Conservation (phyloP, 2,329 filamentous ascomycete species). For the Thermomyces lanuginosus region DNA sequence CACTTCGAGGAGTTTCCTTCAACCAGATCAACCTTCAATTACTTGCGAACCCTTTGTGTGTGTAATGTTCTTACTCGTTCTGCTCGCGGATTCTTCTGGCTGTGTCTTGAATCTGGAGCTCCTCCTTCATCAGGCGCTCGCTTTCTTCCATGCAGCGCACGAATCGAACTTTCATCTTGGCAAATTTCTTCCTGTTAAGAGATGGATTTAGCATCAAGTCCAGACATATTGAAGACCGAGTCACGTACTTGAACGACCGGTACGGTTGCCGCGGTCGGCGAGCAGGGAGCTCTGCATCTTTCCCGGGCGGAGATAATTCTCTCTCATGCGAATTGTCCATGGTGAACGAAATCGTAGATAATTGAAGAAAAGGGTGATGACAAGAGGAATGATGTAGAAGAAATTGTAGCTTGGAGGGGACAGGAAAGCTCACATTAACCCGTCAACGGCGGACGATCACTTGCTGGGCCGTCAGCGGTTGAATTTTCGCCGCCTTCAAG, state of each 20-base stretch:
- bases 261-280: slow-evolving; percentile 34
- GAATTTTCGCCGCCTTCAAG: too few relatives aligned
- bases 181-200: slow-evolving; percentile 62
- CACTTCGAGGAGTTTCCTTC: slow-evolving; percentile 71
- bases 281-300: too few relatives aligned
- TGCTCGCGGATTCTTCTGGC: slow-evolving; percentile 74
- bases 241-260: slow-evolving; percentile 49
- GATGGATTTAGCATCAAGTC: slow-evolving; percentile 3
- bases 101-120: slow-evolving; percentile 64
- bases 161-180: slow-evolving; percentile 67
- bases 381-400: slow-evolving; percentile 5
- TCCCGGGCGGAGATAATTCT: too few relatives aligned
- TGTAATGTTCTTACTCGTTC: slow-evolving; percentile 79
- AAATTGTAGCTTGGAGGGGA: too few relatives aligned
- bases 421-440: slow-evolving; percentile 18
- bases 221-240: background rate
- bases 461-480: too few relatives aligned
- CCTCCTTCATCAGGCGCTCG: slow-evolving; percentile 49
- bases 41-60: slow-evolving; percentile 1
- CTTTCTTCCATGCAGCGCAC: slow-evolving; percentile 62
- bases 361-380: slow-evolving; percentile 1
- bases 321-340: too few relatives aligned
- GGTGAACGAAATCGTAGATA: too few relatives aligned
- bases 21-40: slow-evolving; percentile 7
- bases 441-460: background rate